A percentile compares a stretch with the other conserved stretches of the same genome.
Conservation (phyloP, 345 rosid species). For the Boechera divaricarpa region DNA sequence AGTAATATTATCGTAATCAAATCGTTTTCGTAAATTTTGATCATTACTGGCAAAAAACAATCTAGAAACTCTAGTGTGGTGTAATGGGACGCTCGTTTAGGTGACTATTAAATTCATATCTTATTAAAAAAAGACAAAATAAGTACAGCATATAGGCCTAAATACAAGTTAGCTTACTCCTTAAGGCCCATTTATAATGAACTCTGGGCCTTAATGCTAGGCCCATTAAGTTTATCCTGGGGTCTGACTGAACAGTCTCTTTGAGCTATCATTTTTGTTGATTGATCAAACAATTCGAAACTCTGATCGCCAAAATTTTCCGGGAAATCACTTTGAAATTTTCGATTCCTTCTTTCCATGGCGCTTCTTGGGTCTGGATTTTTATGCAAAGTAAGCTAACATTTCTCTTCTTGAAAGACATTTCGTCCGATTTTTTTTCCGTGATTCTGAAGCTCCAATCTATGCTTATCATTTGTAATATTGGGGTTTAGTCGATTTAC, state of each 20-base stretch:
- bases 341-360: conserved; percentile 41
- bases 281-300: background rate
- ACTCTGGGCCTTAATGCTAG: background rate
- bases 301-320: background rate
- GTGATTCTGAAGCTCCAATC: background rate
- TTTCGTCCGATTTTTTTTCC: background rate
- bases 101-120: background rate
- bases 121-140: background rate
- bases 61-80: conserved; percentile 23
- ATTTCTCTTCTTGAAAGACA: background rate
- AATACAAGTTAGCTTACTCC: background rate
- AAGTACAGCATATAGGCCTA: background rate
- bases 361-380: conserved; percentile 51
- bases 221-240: conserved; percentile 26
- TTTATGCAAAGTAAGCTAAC: conserved; percentile 47
- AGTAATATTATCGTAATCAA: background rate
- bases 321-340: conserved; percentile 14
- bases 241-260: background rate
- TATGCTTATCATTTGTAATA: background rate
- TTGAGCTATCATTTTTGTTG: conserved; percentile 1
- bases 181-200: background rate
- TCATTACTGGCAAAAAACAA: background rate
- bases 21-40: background rate
- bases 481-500: background rate
- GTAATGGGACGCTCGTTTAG: conserved; percentile 43